phyloP scores from a whole-genome alignment of 208 protist genomes.

The Acanthamoeba divionensis region DNA sequence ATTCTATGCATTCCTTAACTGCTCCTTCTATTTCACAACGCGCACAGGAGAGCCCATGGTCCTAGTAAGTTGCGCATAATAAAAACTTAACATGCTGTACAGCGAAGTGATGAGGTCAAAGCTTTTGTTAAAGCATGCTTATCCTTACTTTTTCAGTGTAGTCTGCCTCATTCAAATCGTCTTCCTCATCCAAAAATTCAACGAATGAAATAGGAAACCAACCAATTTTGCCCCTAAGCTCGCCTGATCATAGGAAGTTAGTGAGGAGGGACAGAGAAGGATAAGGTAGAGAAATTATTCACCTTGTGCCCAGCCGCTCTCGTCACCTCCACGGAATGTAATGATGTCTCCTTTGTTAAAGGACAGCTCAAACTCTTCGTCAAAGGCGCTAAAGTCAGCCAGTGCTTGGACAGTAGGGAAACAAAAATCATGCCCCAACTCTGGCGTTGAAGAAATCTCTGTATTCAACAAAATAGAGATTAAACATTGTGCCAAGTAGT shows the following conservation, averaged over 20 bases:
- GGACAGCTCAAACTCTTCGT: conserved; percentile 46
- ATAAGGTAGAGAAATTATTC: too few species aligned
- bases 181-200: conserved; percentile 35
- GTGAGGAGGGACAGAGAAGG: too few species aligned
- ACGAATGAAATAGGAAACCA: conserved; percentile 51
- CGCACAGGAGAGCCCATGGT: not conserved
- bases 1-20: not conserved
- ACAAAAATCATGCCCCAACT: not conserved
- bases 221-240: not conserved
- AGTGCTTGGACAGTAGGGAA: conserved; percentile 29
- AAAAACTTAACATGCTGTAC: too few species aligned
- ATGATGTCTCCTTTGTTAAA: conserved; percentile 54
- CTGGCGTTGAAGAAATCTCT: too few species aligned
- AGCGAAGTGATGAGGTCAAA: too few species aligned
- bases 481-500: too few species aligned
- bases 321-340: conserved; percentile 44
- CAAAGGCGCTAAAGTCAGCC: conserved; percentile 43
- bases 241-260: not conserved
- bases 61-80: too few species aligned
- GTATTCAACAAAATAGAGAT: too few species aligned
- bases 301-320: conserved; percentile 51
- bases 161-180: not conserved
- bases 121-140: too few species aligned
- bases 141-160: not conserved
- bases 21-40: conserved; percentile 31